Evolutionary conservation across 495 filamentous ascomycete species (phyloP), one percentile per base, ranked within the genome.

Genomic region (Hypomontagnella monticulosa): DNA sequence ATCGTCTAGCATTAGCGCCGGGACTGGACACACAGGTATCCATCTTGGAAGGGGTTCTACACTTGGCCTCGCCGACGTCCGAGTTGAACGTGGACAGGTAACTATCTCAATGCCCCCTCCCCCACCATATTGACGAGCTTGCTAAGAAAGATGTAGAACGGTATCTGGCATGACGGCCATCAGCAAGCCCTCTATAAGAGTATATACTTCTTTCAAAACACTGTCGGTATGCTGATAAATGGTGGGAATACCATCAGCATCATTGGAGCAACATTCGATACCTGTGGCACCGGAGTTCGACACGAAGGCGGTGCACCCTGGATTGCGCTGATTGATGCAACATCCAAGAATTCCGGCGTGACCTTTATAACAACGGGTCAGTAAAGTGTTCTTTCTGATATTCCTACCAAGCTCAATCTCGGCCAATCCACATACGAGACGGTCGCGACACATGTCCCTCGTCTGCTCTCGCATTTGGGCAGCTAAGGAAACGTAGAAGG

Each of bases 141-240:
- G 65, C 61, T 57, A 58, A 61, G 7, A 19, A 51, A 40, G 33
- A 16, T 36, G 4, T 37, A 79, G 73, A 78, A 77, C 16, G 78
- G 85, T 16, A 82, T 84, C 41, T 81, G 80, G 63, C 64, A 89
- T 41, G 83, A 88, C 47, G 91, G 76, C 2, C 76, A 90, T 60
- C 90, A 92, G 71, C 90, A 92, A 66, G 91, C 88, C 48, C 85
- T 87, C 0, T 89, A 87, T 75, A 87, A 88, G 47, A 86, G 87
- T 66, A 74, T 93, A 23, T 81, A 78, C 33, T 88, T 92, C 65
- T 78, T 72, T 54, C 72, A 79, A 4, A 84, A 83, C 46, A 83
- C 85, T 33, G 78, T 85, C 9, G 84, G 83, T 3, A 88, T 86
- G 27, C 82, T 83, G 36, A 90, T 93, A 47, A 82, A 80, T 19